Conservation (phyloP, 345 rosid genomes). For the Linum lewisii region DNA sequence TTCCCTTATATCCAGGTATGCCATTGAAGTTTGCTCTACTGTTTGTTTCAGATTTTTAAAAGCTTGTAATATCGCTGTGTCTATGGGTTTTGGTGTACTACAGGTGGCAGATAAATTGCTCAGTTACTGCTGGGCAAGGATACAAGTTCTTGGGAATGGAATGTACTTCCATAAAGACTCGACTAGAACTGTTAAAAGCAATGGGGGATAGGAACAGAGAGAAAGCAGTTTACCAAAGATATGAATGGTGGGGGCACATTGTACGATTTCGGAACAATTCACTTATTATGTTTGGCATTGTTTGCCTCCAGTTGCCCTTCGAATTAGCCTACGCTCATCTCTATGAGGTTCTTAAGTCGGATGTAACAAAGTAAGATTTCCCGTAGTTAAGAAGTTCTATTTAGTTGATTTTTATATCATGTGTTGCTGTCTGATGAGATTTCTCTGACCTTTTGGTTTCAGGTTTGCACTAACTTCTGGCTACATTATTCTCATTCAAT, state of each 20-base stretch:
- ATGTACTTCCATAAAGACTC: slow-evolving; percentile 44
- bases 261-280: slow-evolving; percentile 73
- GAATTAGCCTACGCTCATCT: slow-evolving; percentile 95
- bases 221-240: slow-evolving; percentile 73
- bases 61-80: neutral
- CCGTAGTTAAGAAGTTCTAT: no score
- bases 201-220: slow-evolving; percentile 42
- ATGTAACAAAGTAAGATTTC: slow-evolving; percentile 46
- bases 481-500: slow-evolving; percentile 75
- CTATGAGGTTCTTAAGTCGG: slow-evolving; percentile 53
- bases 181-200: slow-evolving; percentile 32
- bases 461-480: slow-evolving; percentile 73
- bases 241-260: slow-evolving; percentile 76
- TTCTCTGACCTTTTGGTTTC: slow-evolving; percentile 27
- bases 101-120: slow-evolving; percentile 77
- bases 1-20: slow-evolving; percentile 65
- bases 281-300: slow-evolving; percentile 50
- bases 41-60: neutral
- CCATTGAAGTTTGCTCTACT: neutral
- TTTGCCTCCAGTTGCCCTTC: slow-evolving; percentile 96
- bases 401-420: no score
- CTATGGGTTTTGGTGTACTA: slow-evolving; percentile 9
- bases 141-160: slow-evolving; percentile 46
- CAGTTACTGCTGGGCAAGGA: slow-evolving; percentile 52
- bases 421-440: slow-evolving; percentile 12